Conservation (phyloP, 2,329 filamentous ascomycete species). For the Orbilia ellipsospora region DNA sequence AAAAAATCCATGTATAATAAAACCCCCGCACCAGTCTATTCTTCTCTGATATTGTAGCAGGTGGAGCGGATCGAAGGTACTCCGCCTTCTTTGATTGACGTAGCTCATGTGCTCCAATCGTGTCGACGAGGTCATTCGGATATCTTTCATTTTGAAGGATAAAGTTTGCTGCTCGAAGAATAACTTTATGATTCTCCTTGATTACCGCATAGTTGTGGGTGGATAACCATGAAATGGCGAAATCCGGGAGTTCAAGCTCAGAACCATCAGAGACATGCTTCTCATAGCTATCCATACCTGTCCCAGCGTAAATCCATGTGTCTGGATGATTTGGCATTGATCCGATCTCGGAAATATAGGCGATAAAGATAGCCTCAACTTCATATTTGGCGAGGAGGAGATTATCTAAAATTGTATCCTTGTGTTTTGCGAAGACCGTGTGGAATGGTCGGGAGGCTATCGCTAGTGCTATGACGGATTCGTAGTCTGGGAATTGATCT, state of each 20-base stretch:
- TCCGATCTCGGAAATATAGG: neutral
- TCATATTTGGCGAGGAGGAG: neutral
- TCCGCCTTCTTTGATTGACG: neutral
- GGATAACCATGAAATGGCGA: neutral
- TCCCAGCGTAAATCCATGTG: neutral
- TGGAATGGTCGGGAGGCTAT: neutral
- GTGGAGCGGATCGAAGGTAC: neutral
- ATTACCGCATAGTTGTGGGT: neutral
- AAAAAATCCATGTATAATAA: neutral
- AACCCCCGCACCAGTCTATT: neutral
- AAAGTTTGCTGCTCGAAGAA: neutral
- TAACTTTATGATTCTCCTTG: neutral
- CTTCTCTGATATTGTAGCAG: neutral
- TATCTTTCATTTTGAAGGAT: neutral
- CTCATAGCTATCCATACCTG: neutral
- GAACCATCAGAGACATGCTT: neutral
- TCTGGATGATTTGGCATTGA: neutral
- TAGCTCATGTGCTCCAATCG: neutral
- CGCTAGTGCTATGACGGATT: neutral
- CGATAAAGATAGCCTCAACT: constrained; percentile 8
- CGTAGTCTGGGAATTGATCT: neutral
- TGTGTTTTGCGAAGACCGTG: neutral
- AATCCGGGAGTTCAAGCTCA: neutral
- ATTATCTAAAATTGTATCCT: neutral
- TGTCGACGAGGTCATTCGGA: neutral